Base-by-base conservation (phyloP, 208 protist genomes). In the Endotrypanum monterogeii region DNA sequence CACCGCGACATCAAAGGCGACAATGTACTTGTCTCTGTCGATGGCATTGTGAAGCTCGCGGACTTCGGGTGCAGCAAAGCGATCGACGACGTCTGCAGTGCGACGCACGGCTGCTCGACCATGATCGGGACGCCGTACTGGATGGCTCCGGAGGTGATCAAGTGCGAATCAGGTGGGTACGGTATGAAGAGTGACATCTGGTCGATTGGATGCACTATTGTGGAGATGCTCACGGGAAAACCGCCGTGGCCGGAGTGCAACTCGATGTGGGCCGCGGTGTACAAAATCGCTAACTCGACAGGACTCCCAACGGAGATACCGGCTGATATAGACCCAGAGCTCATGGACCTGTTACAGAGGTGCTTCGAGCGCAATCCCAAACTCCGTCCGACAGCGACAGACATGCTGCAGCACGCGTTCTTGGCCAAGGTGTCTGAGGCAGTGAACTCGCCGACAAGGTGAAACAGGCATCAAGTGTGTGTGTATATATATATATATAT, bases 131-230 rank as follows among this genome's bases (percentile, higher is more conserved):
- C 95, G 54, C 93, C 93, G 23, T 95, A 94, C 76, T 98, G 91
- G 88, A 98, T 98, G 93, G 94, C 95, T 11, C 95, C 95, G 32
- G 94, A 98, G 84, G 89, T 94, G 30, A 96, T 96, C 74, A 93
- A 92, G 79, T 89, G 90, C 78, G 92, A 96, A 50, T 82, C 78
- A 9, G 87, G 90, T 25, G 92, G 90, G 30, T 99, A 99, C 83
- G 94, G 93, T 8, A 86, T 89, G 77, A 94, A 94, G 81, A 96
- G 93, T 69, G 97, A 98, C 76, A 96, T 98, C 39, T 98, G 96
- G 96, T 98, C 94, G 9, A 83, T 96, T 25, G 97, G 97, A 44
- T 98, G 97, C 78, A 98, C 96, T 12, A 90, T 96, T 16, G 93
- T 98, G 3, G 96, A 99, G 65, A 97, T 98, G 95, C 78, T 97